Conservation (phyloP, 208 protist species). For the Trypanosoma boissoni region DNA sequence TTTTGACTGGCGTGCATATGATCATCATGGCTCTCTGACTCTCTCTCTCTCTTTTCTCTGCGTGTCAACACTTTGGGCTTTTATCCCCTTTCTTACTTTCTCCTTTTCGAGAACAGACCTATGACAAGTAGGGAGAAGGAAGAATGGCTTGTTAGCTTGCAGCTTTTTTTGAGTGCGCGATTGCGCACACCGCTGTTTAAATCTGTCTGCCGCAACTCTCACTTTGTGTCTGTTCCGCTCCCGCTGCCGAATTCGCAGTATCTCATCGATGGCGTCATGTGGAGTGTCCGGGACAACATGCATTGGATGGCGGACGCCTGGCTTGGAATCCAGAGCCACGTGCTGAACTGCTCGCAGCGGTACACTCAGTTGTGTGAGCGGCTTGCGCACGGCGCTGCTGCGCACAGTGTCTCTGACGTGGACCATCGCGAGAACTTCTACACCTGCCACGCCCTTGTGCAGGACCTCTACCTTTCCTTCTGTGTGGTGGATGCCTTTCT, state of each 20-base stretch:
- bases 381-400: conserved; percentile 2
- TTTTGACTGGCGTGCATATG: too few relatives aligned
- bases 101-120: background rate
- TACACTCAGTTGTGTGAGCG: conserved; percentile 31
- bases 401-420: background rate
- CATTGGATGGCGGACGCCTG: conserved; percentile 54
- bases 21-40: too few relatives aligned
- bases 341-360: conserved; percentile 49
- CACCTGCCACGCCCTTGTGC: conserved; percentile 49
- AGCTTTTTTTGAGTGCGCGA: conserved; percentile 49
- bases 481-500: conserved; percentile 65
- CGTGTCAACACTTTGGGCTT: background rate
- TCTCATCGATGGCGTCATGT: conserved; percentile 72
- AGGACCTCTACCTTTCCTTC: conserved; percentile 74
- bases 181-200: conserved; percentile 51
- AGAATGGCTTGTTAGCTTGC: conserved; percentile 54
- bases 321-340: conserved; percentile 54
- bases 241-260: conserved; percentile 68
- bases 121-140: conserved; percentile 25
- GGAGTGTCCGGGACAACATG: conserved; percentile 60
- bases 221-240: conserved; percentile 36
- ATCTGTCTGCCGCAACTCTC: conserved; percentile 30
- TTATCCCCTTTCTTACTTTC: background rate
- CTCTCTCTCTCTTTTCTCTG: background rate
- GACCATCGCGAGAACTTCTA: conserved; percentile 46